Base-by-base conservation (phyloP, 306 rosid genomes). In the Datisca glomerata region DNA sequence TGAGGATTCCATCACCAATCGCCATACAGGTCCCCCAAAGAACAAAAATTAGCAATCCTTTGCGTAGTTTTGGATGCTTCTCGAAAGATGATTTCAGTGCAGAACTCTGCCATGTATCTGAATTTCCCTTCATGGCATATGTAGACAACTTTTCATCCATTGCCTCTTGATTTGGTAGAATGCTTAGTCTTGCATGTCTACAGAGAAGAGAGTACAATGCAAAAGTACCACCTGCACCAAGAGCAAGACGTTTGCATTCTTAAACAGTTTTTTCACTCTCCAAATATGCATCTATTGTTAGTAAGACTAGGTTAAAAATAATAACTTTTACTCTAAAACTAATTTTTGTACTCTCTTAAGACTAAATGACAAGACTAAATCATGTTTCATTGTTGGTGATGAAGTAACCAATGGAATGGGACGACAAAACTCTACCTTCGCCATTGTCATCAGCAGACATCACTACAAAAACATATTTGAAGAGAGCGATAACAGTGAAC, bases 401-500 rank as follows among this genome's bases (percentile, higher is more conserved):
- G n/a, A n/a, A n/a, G n/a, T n/a, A n/a, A n/a, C n/a, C n/a, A n/a
- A 3, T 33, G 19, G 43, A 20, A 21, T n/a, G 24, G 22, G 35
- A 7, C 9, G 35, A 38, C 24, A 21, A 39, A 41, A 33, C 7
- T 59, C 16, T 74, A 85, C 94, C 94, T 79, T 83, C 91, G 5
- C 91, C 91, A 35, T 75, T 79, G 65, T 83, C 94, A 55, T 79
- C 75, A 53, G 82, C 94, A 47, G 67, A 59, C 75, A 83, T 72
- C 38, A 83, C 91, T 43, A 83, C 62, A 49, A 79, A 60, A 55
- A 83, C 79, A 9, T 83, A 83, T 55, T 83, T 83, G 67, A 73
- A 72, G 60, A 83, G 82, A 48, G 94, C 82, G 55, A 70, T 59
- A 49, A 83, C 54, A 24, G 94, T 79, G 44, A 83, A 60, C 4